Percentiles rank a stretch among this genome's conserved stretches.
phyloP scores from a whole-genome alignment of 805 yeast species.

The Ogataea pini region DNA sequence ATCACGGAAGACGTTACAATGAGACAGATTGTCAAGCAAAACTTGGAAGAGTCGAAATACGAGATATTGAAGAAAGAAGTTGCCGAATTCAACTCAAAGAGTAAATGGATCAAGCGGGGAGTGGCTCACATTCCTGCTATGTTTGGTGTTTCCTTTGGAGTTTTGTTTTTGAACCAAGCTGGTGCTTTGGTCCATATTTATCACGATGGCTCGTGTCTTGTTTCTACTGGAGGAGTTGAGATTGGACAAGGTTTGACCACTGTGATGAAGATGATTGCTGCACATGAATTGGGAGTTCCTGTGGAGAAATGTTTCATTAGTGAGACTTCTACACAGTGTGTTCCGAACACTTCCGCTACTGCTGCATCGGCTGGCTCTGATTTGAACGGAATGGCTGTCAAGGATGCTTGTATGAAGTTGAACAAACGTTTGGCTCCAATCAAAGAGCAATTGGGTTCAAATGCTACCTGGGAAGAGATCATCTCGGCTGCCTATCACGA shows the following conservation, averaged over 20 bases:
- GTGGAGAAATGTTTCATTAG: slow-evolving; percentile 43
- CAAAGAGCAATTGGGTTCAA: slow-evolving; percentile 35
- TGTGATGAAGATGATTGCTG: slow-evolving; percentile 50
- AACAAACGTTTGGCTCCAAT: slow-evolving; percentile 43
- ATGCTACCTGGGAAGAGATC: slow-evolving; percentile 42
- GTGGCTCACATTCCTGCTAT: slow-evolving; percentile 47
- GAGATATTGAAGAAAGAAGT: slow-evolving; percentile 38
- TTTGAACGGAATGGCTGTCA: slow-evolving; percentile 51
- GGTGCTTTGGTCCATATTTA: slow-evolving; percentile 50
- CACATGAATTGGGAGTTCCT: slow-evolving; percentile 43
- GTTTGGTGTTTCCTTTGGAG: slow-evolving; percentile 51
- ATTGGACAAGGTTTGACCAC: slow-evolving; percentile 53
- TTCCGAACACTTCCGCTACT: slow-evolving; percentile 49
- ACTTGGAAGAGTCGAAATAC: slow-evolving; percentile 38
- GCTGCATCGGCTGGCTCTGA: slow-evolving; percentile 53
- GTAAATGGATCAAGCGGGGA: slow-evolving; percentile 50
- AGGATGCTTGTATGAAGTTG: slow-evolving; percentile 46
- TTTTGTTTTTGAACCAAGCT: slow-evolving; percentile 46
- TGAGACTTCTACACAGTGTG: slow-evolving; percentile 49
- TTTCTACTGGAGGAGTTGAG: slow-evolving; percentile 51
- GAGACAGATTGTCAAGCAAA: slow-evolving; percentile 37
- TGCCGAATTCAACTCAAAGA: slow-evolving; percentile 39
- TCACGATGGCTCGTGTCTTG: slow-evolving; percentile 46
- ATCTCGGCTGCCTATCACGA: slow-evolving; percentile 46
- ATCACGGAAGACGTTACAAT: slow-evolving; percentile 43